Base-by-base conservation (phyloP, 306 rosid genomes). In the Datisca glomerata region DNA sequence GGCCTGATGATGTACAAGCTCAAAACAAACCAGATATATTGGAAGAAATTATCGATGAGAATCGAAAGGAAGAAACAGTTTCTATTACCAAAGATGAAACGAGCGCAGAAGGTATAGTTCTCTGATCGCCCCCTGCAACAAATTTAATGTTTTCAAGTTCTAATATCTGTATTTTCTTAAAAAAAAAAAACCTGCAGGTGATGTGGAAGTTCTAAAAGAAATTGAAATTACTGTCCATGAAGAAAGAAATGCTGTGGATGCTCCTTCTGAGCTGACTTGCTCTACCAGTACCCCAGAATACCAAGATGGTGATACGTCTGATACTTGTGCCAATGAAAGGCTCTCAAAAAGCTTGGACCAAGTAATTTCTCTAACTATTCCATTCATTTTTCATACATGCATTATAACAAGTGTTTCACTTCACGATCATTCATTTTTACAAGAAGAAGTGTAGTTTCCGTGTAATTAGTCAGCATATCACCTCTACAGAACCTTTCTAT, bases 81-180 rank as follows among this genome's bases (percentile, higher is more conserved):
- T 33, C 29, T 65, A 42, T 57, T 32, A 35, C 18, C 55, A 25
- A 43, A 54, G 78, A 68, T 55, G 69, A 71, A 51, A 70, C 50
- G 43, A 61, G 60, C 59, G 19, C 44, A 51, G 73, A 75, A 72
- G 98, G 98, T 89, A 77, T 36, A 31, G 18, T 40, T 34, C 49
- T 59, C 41, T 37, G 21, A 45, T 58, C 33, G 21, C 40, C 54
- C 47, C 23, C 35, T n/a, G 24, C 34, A 39, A 37, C n/a, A 3
- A 23, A 5, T 19, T 9, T 39, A 17, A 7, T 19, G 21, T 34
- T 37, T 33, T 49, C 21, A 25, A 36, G n/a, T 64, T 34, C 25
- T 43, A 20, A 49, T 41, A 33, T 45, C 53, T 35, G 29, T 21
- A 14, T 59, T 64, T 43, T 23, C 29, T 21, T 20, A 61, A n/a